These are phyloP conservation scores for Bryoglossum gracile DNA, from an alignment of 495 filamentous ascomycete genomes.

Conservation along the genomic window DNA sequence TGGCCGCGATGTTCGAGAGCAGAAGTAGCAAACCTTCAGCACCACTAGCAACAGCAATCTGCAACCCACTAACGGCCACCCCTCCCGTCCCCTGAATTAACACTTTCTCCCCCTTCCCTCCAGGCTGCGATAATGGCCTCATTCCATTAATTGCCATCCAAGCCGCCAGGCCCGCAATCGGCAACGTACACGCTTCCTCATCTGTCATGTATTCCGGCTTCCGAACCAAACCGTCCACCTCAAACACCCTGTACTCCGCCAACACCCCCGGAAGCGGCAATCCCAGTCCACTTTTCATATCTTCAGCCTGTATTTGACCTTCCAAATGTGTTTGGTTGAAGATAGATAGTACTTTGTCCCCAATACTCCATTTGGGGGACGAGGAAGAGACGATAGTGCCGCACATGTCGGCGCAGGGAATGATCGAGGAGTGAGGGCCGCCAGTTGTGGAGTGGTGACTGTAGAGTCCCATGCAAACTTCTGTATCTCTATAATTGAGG, in stretches of 20 bases:
- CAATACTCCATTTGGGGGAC: too few species aligned
- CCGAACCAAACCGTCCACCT: constrained; percentile 30
- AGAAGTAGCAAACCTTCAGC: constrained; percentile 38
- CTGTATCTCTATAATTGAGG: constrained; percentile 54
- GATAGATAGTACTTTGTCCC: constrained; percentile 36
- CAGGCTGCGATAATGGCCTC: constrained; percentile 32
- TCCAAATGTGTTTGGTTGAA: constrained; percentile 37
- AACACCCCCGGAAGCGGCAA: constrained; percentile 34
- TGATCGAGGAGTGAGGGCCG: constrained; percentile 25
- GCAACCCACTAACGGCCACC: constrained; percentile 31
- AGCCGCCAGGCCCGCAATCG: constrained; percentile 38
- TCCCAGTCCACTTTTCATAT: constrained; percentile 33
- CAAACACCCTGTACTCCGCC: constrained; percentile 37
- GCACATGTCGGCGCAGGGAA: constrained; percentile 40
- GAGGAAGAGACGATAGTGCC: constrained; percentile 28
- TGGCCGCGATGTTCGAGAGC: too few species aligned
- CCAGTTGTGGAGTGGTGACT: constrained; percentile 41
- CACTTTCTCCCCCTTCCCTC: constrained; percentile 29
- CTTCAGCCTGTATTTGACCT: constrained; percentile 29
- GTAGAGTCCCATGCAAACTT: constrained; percentile 50
- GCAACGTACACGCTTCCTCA: constrained; percentile 36
- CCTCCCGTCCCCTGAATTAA: constrained; percentile 42
- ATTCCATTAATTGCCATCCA: constrained; percentile 40
- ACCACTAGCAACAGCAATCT: constrained; percentile 33
- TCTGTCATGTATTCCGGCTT: constrained; percentile 33